phyloP scores from a whole-genome alignment of 441 rosid species.

The Brassica balearica region DNA sequence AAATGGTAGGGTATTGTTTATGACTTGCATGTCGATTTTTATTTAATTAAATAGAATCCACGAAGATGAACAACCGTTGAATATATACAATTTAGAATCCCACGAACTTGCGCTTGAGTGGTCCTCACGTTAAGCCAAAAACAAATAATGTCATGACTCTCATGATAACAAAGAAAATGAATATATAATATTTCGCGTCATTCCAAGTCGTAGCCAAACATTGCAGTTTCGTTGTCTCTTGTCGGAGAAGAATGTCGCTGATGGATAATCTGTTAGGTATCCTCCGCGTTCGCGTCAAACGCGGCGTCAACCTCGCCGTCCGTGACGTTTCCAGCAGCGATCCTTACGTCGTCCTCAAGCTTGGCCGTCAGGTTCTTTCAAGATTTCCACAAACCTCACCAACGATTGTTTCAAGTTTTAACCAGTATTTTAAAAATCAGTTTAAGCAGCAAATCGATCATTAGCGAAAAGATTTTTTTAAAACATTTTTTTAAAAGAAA shows the following conservation, averaged over 20 bases:
- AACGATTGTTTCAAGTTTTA: neutral
- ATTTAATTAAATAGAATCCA: conserved; percentile 10
- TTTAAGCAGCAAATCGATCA: too few species aligned
- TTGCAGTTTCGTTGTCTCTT: neutral
- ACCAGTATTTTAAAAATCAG: too few species aligned
- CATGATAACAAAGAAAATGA: neutral
- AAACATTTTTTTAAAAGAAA: too few species aligned
- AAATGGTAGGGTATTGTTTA: neutral
- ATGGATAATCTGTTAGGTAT: conserved; percentile 43
- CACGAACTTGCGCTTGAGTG: conserved; percentile 27
- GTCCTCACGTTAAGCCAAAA: conserved; percentile 30
- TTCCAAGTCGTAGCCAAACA: neutral
- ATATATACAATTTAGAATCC: neutral
- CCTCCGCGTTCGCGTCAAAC: conserved; percentile 44
- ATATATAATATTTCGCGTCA: neutral
- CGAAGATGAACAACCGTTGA: conserved; percentile 18
- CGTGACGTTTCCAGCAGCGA: conserved; percentile 46
- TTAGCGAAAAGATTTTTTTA: too few species aligned
- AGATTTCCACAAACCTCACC: neutral
- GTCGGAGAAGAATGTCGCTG: conserved; percentile 32
- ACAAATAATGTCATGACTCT: neutral
- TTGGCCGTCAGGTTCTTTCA: conserved; percentile 42
- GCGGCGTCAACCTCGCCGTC: conserved; percentile 43
- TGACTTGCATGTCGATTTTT: conserved; percentile 36
- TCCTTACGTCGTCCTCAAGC: conserved; percentile 47